A percentile compares a stretch with the other conserved stretches of the same genome.
phyloP scores from a whole-genome alignment of 2,329 filamentous ascomycete species.

The Alternaria brassicae region DNA sequence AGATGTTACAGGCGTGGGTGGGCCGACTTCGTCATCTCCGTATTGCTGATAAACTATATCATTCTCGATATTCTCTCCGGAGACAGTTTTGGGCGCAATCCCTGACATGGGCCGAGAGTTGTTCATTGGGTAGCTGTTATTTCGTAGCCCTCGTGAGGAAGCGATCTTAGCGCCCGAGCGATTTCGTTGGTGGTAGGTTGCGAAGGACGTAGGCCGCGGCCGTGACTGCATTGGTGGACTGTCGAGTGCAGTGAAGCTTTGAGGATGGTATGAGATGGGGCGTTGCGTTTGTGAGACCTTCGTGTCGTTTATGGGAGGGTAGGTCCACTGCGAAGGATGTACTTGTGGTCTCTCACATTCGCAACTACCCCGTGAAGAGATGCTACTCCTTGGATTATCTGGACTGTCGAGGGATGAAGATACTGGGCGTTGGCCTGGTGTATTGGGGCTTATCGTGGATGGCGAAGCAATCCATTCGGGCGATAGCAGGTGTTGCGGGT shows the following conservation, averaged over 20 bases:
- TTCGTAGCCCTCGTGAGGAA: constrained; percentile 36
- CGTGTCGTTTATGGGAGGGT: constrained; percentile 15
- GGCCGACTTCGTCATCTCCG: constrained; percentile 25
- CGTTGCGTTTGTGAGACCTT: constrained; percentile 11
- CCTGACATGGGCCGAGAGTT: constrained; percentile 32
- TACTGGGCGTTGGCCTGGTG: constrained; percentile 21
- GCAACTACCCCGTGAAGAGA: constrained; percentile 25
- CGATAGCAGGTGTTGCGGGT: constrained; percentile 27
- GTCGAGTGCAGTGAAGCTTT: constrained; percentile 24
- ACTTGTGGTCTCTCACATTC: constrained; percentile 23
- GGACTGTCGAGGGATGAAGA: constrained; percentile 24
- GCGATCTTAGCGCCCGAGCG: constrained; percentile 39
- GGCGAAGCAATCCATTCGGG: constrained; percentile 35
- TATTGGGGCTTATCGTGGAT: constrained; percentile 25
- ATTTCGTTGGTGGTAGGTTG: constrained; percentile 32
- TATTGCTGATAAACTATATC: constrained; percentile 29
- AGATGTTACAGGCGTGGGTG: constrained; percentile 26
- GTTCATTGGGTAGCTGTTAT: constrained; percentile 33
- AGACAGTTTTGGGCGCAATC: constrained; percentile 24
- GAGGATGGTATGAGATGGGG: constrained; percentile 25
- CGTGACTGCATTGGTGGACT: constrained; percentile 26
- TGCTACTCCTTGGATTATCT: constrained; percentile 19
- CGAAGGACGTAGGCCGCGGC: constrained; percentile 36
- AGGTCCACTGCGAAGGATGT: constrained; percentile 26
- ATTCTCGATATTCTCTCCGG: constrained; percentile 35